Conservation (phyloP, 208 protist species). For the Trypanosoma theileri region DNA sequence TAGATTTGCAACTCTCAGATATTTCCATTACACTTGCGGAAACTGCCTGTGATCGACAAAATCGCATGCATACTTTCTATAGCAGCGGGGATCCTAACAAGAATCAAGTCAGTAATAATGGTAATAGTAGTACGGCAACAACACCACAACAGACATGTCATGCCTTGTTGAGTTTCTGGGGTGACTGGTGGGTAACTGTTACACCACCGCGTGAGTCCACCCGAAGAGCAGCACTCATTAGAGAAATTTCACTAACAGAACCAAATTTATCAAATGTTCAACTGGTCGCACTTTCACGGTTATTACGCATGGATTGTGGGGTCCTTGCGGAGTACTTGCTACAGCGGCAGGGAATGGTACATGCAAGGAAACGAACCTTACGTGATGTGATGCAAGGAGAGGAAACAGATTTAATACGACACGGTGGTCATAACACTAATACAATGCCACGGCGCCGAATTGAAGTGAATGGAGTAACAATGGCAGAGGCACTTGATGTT, state of each 20-base stretch:
- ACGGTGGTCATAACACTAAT: background rate
- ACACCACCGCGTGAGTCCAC: background rate
- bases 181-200: conserved; percentile 23
- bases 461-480: conserved; percentile 17
- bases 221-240: conserved; percentile 19
- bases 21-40: conserved; percentile 20
- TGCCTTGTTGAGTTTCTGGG: conserved; percentile 71
- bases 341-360: conserved; percentile 35
- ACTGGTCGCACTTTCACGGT: conserved; percentile 41
- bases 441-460: conserved; percentile 11
- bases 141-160: conserved; percentile 17
- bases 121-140: background rate
- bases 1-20: conserved; percentile 26
- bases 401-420: background rate
- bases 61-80: background rate
- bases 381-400: conserved; percentile 5
- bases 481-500: conserved; percentile 23
- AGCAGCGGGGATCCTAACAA: background rate
- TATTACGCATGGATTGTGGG: conserved; percentile 36
- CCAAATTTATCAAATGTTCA: conserved; percentile 40
- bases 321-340: conserved; percentile 51
- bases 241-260: conserved; percentile 19
- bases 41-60: conserved; percentile 6
- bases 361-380: background rate
- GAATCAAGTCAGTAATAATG: background rate